Evolutionary conservation across 495 filamentous ascomycete genomes (phyloP).

Genomic region (Copromyces sp.): DNA sequence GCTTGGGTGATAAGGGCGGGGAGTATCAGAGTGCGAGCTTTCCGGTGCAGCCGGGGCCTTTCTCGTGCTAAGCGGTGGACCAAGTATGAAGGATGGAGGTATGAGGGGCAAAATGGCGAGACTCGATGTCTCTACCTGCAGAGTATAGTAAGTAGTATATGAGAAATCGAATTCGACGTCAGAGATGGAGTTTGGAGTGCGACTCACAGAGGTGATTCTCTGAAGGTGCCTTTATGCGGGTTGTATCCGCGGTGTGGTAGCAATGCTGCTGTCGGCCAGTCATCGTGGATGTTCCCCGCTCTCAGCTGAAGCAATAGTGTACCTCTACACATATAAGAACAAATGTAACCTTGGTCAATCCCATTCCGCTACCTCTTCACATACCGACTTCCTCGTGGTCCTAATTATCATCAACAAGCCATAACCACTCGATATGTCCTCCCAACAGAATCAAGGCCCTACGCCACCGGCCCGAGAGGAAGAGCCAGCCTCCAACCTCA

Average conservation of each 20-base stretch:
- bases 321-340: background rate
- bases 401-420: background rate
- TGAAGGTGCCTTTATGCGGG: background rate
- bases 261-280: background rate
- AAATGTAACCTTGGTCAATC: too few relatives aligned
- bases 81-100: background rate
- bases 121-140: background rate
- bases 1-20: constrained; percentile 35
- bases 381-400: background rate
- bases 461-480: background rate
- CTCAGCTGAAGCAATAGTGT: background rate
- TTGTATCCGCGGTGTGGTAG: background rate
- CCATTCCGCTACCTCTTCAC: background rate
- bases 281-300: background rate
- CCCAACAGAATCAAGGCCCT: too few relatives aligned
- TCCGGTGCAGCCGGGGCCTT: constrained; percentile 14
- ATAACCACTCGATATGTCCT: background rate
- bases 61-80: constrained; percentile 8
- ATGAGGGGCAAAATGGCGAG: background rate
- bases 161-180: background rate
- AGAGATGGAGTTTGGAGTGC: background rate
- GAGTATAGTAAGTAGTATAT: background rate
- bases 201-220: background rate
- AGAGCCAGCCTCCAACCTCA: background rate
- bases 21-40: constrained; percentile 35